phyloP scores from a whole-genome alignment of 2,329 filamentous ascomycete genomes.

The Talaromyces funiculosus region DNA sequence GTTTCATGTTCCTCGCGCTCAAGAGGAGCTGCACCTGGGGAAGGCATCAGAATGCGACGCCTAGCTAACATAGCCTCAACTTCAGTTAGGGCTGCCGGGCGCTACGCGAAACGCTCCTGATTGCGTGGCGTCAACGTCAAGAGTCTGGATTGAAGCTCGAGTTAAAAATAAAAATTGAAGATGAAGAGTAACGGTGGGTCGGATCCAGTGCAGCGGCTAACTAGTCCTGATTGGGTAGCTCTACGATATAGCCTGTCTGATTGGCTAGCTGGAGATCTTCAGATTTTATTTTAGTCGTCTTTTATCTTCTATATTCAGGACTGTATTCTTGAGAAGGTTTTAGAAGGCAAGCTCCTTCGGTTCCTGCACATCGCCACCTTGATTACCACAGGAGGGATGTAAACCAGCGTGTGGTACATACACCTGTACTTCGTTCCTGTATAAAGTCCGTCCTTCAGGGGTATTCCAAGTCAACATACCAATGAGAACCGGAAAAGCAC shows the following conservation, averaged over 20 bases:
- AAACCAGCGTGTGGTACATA: no score
- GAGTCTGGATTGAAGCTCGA: not conserved
- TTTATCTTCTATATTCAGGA: not conserved
- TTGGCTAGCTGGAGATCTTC: not conserved
- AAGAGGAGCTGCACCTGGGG: not conserved
- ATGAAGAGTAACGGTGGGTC: not conserved
- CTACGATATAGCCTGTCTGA: not conserved
- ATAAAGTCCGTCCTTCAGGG: not conserved
- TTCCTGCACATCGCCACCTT: not conserved
- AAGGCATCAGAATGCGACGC: not conserved
- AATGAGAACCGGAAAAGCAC: not conserved
- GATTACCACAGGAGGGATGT: not conserved
- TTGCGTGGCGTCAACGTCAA: not conserved
- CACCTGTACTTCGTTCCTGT: no score
- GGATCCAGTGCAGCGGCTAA: not conserved
- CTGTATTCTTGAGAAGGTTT: not conserved
- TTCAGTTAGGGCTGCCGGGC: not conserved
- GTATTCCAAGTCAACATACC: not conserved
- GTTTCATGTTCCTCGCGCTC: conserved; percentile 2
- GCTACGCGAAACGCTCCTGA: conserved; percentile 2
- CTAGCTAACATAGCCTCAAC: not conserved
- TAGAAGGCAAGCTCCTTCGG: not conserved
- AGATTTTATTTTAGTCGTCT: not conserved
- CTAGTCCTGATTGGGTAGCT: not conserved
- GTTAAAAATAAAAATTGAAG: not conserved